phyloP scores from a whole-genome alignment of 768 basidiomycete genomes.

The Pisolithus microcarpus region DNA sequence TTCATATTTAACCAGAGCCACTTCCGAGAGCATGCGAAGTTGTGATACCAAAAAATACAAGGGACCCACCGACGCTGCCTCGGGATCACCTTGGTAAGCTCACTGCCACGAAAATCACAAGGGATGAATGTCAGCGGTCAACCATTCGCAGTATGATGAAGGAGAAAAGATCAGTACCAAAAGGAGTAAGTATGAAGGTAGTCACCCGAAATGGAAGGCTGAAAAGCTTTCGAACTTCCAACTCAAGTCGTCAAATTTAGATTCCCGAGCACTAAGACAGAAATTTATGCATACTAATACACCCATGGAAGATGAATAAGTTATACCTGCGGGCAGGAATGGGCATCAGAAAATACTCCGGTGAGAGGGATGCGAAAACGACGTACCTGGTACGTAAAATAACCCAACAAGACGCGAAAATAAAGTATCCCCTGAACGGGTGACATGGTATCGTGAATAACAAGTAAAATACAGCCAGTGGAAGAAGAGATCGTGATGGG shows the following conservation, averaged over 20 bases:
- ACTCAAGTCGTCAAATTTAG: neutral
- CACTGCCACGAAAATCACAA: conserved; percentile 22
- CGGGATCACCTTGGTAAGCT: conserved; percentile 14
- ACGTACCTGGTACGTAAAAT: no score
- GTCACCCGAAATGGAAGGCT: conserved; percentile 23
- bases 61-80: neutral
- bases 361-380: no score
- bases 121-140: conserved; percentile 4
- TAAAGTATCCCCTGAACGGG: no score
- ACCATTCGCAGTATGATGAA: neutral
- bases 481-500: conserved; percentile 5
- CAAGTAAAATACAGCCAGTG: conserved; percentile 14
- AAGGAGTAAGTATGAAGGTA: conserved; percentile 22
- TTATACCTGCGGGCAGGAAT: no score
- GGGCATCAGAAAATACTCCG: no score
- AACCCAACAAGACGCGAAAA: no score
- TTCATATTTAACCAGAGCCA: no score
- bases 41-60: conserved; percentile 14
- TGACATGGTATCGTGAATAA: no score
- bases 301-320: no score
- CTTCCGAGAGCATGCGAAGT: no score
- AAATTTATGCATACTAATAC: neutral
- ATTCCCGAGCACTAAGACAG: neutral
- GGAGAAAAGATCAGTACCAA: conserved; percentile 13
- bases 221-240: conserved; percentile 4